Evolutionary conservation across 2,329 filamentous ascomycete genomes (phyloP), one percentile per base, ranked within the genome.

Genomic region (Trichoderma cornu-damae): DNA sequence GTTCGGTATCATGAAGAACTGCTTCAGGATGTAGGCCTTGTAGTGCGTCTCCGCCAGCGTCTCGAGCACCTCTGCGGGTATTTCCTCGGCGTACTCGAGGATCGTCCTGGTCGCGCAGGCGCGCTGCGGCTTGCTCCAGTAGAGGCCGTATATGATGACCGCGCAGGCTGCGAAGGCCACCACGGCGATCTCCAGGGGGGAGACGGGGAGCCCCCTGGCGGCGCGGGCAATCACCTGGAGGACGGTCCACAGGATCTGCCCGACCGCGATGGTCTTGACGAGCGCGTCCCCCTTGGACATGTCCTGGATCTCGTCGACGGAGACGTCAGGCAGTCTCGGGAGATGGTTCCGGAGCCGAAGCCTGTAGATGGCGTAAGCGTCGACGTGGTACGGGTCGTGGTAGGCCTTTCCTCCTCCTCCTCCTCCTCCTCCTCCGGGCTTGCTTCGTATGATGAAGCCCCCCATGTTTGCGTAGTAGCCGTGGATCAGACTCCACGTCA

Each of bases 381-480:
- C 30, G 2, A 51, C 35, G 11, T n/a, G 16, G 11, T 32, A 30
- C 2, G 26, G 6, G 1, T 28, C 2, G 18, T 28, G 9, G 3
- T 16, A 3, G 2, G 9, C 1, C 14, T 9, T 3, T 2, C 6
- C 9, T 2, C 3, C 18, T 32, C n/a, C n/a, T n/a, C n/a, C n/a
- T n/a, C n/a, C n/a, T n/a, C n/a, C n/a, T n/a, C n/a, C n/a, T n/a
- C n/a, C n/a, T n/a, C n/a, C n/a, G 3, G n/a, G 12, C 3, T 26
- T 42, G 11, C 8, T 16, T 14, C 18, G 38, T 6, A 54, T 28
- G n/a, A 35, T 20, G 2, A 54, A 54, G 2, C 51, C 51, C 2
- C 51, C 40, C 51, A 54, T 54, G 9, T 20, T 37, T 11, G 51
- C 40, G n/a, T 11, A 30, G 16, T 37, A 46, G n/a, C 26, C 35